Conservation (phyloP, 2,329 filamentous ascomycete genomes). For the Salinomyces thailandicus region DNA sequence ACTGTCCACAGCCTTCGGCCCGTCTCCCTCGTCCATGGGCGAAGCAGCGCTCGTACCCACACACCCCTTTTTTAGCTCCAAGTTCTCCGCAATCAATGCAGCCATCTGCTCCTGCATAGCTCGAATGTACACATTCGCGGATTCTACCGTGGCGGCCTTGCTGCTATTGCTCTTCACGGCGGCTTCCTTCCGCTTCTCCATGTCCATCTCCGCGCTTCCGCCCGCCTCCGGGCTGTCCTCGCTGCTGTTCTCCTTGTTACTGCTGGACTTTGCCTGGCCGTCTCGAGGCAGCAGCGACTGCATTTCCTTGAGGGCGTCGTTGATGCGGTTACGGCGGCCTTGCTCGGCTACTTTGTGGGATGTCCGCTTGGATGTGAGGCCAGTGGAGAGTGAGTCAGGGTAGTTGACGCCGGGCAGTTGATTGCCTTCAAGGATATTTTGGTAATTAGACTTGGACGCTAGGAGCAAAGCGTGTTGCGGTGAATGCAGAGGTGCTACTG, state of each 20-base stretch:
- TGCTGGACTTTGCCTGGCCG: slow-evolving; percentile 17
- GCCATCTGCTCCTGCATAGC: slow-evolving; percentile 48
- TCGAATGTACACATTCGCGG: slow-evolving; percentile 92
- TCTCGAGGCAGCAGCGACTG: slow-evolving; percentile 65
- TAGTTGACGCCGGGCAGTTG: slow-evolving; percentile 66
- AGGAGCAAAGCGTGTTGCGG: slow-evolving; percentile 63
- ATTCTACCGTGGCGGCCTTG: slow-evolving; percentile 95
- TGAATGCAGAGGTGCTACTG: slow-evolving; percentile 38
- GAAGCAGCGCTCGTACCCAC: background rate
- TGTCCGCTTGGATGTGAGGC: slow-evolving; percentile 89
- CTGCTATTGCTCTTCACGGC: slow-evolving; percentile 55
- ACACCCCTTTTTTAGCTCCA: background rate
- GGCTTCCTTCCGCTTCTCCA: slow-evolving; percentile 25
- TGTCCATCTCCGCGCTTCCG: slow-evolving; percentile 34
- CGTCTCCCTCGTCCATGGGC: background rate
- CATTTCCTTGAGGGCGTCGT: slow-evolving; percentile 84
- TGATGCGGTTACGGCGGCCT: slow-evolving; percentile 88
- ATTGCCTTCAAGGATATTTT: slow-evolving; percentile 91
- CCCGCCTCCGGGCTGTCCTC: slow-evolving; percentile 37
- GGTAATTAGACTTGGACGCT: slow-evolving; percentile 93
- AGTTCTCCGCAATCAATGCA: background rate
- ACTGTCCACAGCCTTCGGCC: background rate
- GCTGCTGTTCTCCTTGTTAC: slow-evolving; percentile 20
- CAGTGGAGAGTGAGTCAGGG: slow-evolving; percentile 80
- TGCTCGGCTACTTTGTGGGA: slow-evolving; percentile 98